These are phyloP conservation scores for Aulographum hederae DNA, from an alignment of 2,329 filamentous ascomycete species.

Conservation along the genomic window DNA sequence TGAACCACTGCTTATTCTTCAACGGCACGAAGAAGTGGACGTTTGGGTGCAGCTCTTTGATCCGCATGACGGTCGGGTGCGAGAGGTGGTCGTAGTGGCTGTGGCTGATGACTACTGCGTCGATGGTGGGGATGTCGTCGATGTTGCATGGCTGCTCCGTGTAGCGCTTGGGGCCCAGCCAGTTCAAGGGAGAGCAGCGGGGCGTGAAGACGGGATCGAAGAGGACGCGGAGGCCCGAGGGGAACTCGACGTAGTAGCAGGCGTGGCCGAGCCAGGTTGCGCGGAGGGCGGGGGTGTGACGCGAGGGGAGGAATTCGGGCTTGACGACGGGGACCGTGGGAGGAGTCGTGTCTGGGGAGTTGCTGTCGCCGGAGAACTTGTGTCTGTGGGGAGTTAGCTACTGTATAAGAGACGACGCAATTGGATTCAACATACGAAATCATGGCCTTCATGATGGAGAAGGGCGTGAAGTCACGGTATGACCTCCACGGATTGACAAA, in stretches of 20 bases:
- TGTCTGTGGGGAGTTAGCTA: conserved; percentile 16
- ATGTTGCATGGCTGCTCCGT: conserved; percentile 62
- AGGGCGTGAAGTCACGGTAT: conserved; percentile 20
- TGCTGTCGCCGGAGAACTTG: conserved; percentile 29
- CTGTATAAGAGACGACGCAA: too few species aligned
- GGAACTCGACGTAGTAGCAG: conserved; percentile 85
- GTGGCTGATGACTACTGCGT: conserved; percentile 65
- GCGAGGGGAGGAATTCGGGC: conserved; percentile 46
- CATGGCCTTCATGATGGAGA: conserved; percentile 18
- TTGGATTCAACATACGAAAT: conserved; percentile 15
- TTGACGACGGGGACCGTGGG: conserved; percentile 48
- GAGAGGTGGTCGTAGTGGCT: conserved; percentile 90
- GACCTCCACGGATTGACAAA: conserved; percentile 37
- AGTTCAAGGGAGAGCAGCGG: conserved; percentile 60
- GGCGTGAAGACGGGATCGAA: conserved; percentile 91
- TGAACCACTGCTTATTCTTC: conserved; percentile 72
- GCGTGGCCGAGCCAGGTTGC: conserved; percentile 94
- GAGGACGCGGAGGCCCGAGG: conserved; percentile 65
- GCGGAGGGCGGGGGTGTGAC: conserved; percentile 43
- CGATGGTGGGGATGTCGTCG: conserved; percentile 57
- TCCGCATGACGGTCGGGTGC: conserved; percentile 51
- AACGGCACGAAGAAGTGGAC: conserved; percentile 80
- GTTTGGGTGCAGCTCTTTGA: conserved; percentile 52
- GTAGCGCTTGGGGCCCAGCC: conserved; percentile 57
- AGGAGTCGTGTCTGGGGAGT: conserved; percentile 42